Percentiles rank a stretch among this genome's conserved stretches.
Conservation (phyloP, 331 rosid species). For the Telfairia occidentalis region DNA sequence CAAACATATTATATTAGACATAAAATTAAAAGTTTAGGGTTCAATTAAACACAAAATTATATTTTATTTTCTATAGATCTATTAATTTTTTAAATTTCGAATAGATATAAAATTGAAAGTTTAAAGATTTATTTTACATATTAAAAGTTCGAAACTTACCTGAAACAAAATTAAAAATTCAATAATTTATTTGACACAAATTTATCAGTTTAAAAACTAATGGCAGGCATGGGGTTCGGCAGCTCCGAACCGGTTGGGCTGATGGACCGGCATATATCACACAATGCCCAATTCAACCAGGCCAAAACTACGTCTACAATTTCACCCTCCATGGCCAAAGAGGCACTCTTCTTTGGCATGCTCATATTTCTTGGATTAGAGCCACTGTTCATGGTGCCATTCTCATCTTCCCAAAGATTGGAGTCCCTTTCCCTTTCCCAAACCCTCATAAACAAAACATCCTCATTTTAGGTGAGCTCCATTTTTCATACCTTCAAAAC, state of each 20-base stretch:
- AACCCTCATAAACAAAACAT: constrained; percentile 42
- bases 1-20: too few relatives aligned
- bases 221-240: constrained; percentile 65
- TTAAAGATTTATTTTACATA: too few relatives aligned
- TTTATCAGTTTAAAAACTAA: too few relatives aligned
- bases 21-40: too few relatives aligned
- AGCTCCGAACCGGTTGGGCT: constrained; percentile 43
- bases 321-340: constrained; percentile 55
- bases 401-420: constrained; percentile 47
- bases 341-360: constrained; percentile 80
- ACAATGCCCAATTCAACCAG: constrained; percentile 61
- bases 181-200: too few relatives aligned
- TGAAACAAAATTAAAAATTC: too few relatives aligned
- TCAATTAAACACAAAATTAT: too few relatives aligned
- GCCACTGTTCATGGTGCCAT: constrained; percentile 62
- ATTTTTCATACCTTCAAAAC: too few relatives aligned
- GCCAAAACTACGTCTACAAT: constrained; percentile 44
- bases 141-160: too few relatives aligned
- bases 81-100: too few relatives aligned
- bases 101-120: too few relatives aligned
- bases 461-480: constrained; percentile 42
- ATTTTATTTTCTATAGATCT: too few relatives aligned
- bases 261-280: constrained; percentile 71
- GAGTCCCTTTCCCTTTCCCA: constrained; percentile 58
- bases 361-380: constrained; percentile 72